Percentiles rank a stretch among this genome's conserved stretches.
Evolutionary conservation across 306 rosid genomes (phyloP).

Genomic region (Astragalus membranaceus): DNA sequence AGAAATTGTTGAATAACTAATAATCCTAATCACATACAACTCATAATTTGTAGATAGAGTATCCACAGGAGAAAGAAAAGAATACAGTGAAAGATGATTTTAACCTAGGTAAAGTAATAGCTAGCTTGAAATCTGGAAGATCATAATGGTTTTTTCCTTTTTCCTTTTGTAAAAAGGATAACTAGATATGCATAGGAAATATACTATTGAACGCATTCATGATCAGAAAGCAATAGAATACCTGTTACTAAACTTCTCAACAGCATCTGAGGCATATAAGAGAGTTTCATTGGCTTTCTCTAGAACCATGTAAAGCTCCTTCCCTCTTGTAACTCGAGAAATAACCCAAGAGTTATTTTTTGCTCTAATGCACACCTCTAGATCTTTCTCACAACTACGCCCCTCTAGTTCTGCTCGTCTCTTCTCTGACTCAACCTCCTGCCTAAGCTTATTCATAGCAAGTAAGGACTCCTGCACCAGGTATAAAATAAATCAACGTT

Average conservation of each 20-base stretch:
- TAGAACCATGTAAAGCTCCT: slow-evolving; percentile 87
- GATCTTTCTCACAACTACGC: slow-evolving; percentile 52
- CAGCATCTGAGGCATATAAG: slow-evolving; percentile 88
- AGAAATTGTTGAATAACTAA: background rate
- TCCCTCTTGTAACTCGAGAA: slow-evolving; percentile 77
- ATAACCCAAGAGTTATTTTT: slow-evolving; percentile 96
- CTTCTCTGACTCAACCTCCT: slow-evolving; percentile 89
- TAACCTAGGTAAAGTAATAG: background rate
- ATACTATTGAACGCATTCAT: background rate
- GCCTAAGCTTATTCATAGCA: slow-evolving; percentile 76
- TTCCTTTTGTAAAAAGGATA: background rate
- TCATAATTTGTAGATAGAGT: background rate
- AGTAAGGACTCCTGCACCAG: slow-evolving; percentile 79
- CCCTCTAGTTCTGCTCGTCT: slow-evolving; percentile 46
- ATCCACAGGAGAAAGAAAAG: background rate
- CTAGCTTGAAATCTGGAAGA: background rate
- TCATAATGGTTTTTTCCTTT: background rate
- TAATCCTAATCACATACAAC: background rate
- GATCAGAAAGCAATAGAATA: slow-evolving; percentile 17
- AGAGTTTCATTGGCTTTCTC: slow-evolving; percentile 93
- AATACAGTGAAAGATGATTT: background rate
- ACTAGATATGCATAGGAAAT: slow-evolving; percentile 3
- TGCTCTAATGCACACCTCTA: slow-evolving; percentile 81
- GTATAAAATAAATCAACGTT: slow-evolving; percentile 4
- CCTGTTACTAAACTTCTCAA: slow-evolving; percentile 96